Conservation (phyloP, 2,329 filamentous ascomycete genomes). For the Trichoderma atroviride region DNA sequence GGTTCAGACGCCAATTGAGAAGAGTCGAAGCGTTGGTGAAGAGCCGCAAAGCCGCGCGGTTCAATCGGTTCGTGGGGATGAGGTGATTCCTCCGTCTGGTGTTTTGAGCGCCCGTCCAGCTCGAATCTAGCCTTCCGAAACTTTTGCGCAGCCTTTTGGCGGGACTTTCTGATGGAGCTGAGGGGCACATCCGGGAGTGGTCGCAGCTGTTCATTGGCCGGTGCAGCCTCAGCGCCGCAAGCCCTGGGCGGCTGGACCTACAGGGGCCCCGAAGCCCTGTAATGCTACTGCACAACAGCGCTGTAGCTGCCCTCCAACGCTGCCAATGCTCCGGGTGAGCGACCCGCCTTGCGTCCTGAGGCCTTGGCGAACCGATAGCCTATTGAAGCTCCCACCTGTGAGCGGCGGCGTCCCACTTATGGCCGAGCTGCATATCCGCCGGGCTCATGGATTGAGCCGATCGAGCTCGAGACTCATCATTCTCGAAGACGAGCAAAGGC, state of each 20-base stretch:
- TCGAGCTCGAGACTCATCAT: background rate
- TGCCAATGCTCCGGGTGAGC: background rate
- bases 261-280: conserved; percentile 17
- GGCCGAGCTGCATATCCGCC: background rate
- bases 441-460: background rate
- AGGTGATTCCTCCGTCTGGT: conserved; percentile 2
- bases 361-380: background rate
- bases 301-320: background rate
- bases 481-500: background rate
- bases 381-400: background rate
- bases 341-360: background rate
- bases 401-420: background rate
- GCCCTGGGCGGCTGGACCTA: conserved; percentile 13
- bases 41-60: conserved; percentile 16
- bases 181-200: conserved; percentile 5
- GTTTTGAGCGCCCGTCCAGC: conserved; percentile 2
- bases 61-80: background rate
- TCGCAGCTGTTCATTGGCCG: conserved; percentile 22
- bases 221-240: background rate
- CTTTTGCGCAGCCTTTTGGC: conserved; percentile 28
- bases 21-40: background rate
- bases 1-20: background rate
- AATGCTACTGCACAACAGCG: conserved; percentile 12
- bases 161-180: conserved; percentile 1
- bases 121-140: conserved; percentile 26